Conservation (phyloP, 371 early-diverging fungal genomes). For the Mucor velutinosus region DNA sequence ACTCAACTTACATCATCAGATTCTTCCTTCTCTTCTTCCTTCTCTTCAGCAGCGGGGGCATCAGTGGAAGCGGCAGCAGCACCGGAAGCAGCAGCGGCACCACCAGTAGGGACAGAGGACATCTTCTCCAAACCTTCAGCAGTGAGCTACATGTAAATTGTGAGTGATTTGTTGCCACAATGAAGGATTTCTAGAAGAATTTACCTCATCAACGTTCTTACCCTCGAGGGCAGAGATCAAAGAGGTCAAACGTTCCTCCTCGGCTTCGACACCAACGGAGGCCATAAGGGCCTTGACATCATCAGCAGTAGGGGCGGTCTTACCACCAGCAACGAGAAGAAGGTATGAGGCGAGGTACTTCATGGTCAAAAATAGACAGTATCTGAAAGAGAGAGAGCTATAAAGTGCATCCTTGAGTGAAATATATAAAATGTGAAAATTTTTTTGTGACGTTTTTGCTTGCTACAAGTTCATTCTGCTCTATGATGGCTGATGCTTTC, state of each 20-base stretch:
- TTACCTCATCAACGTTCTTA: slow-evolving; percentile 87
- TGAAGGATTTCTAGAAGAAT: background rate
- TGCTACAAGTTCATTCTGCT: background rate
- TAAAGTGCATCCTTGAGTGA: background rate
- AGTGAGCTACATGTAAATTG: slow-evolving; percentile 58
- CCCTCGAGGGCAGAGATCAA: slow-evolving; percentile 85
- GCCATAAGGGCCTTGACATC: slow-evolving; percentile 85
- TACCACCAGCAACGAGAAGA: slow-evolving; percentile 90
- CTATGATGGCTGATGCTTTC: background rate
- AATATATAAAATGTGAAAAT: slow-evolving; percentile 8
- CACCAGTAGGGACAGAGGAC: slow-evolving; percentile 91
- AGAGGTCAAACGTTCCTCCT: slow-evolving; percentile 74
- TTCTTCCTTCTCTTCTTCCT: slow-evolving; percentile 76
- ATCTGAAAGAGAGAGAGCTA: slow-evolving; percentile 20
- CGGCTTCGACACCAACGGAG: slow-evolving; percentile 93
- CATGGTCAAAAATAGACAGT: slow-evolving; percentile 57
- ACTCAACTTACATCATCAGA: slow-evolving; percentile 70
- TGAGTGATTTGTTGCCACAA: background rate
- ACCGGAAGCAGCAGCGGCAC: slow-evolving; percentile 76
- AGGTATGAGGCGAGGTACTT: slow-evolving; percentile 97
- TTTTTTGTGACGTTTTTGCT: slow-evolving; percentile 14
- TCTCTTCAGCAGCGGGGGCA: slow-evolving; percentile 58
- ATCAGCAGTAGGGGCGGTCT: slow-evolving; percentile 79
- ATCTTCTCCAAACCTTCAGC: slow-evolving; percentile 92
- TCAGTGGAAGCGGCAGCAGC: slow-evolving; percentile 54